Percentiles rank a stretch among this genome's conserved stretches.
Evolutionary conservation across 2,329 filamentous ascomycete species (phyloP).

Genomic region (Fusarium nurragi): DNA sequence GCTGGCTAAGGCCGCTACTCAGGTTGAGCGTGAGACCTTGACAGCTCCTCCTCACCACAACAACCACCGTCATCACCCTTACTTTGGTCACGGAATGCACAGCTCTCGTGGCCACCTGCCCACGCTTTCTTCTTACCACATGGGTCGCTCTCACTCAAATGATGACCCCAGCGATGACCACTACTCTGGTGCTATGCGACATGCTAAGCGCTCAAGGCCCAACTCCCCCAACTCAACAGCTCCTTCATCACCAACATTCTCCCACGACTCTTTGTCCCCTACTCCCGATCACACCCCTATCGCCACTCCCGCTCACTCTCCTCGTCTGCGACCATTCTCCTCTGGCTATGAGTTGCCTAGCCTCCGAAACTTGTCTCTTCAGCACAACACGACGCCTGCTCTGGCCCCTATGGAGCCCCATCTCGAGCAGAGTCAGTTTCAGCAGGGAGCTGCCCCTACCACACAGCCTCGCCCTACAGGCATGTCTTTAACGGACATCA

Average conservation of each 20-base stretch:
- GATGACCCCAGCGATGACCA: constrained; percentile 81
- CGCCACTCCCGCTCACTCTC: constrained; percentile 93
- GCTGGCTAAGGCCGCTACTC: constrained; percentile 68
- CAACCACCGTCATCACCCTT: constrained; percentile 62
- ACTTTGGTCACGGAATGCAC: constrained; percentile 60
- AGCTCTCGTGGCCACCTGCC: constrained; percentile 71
- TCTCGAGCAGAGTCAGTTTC: constrained; percentile 56
- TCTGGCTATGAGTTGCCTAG: constrained; percentile 84
- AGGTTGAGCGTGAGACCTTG: constrained; percentile 68
- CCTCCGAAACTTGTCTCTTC: constrained; percentile 71
- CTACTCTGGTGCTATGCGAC: constrained; percentile 73
- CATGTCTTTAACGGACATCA: constrained; percentile 89
- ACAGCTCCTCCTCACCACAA: constrained; percentile 53
- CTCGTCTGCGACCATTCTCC: constrained; percentile 83
- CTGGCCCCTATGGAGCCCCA: constrained; percentile 68
- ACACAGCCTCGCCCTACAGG: constrained; percentile 66
- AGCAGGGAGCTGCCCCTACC: constrained; percentile 61
- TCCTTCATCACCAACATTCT: constrained; percentile 95
- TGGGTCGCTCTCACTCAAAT: constrained; percentile 88
- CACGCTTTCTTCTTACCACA: constrained; percentile 87
- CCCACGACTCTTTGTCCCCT: constrained; percentile 92
- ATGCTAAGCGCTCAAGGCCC: constrained; percentile 88
- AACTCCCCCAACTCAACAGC: constrained; percentile 96
- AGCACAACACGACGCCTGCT: constrained; percentile 64
- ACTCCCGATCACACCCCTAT: constrained; percentile 99